Conservation (phyloP, 371 early-diverging fungal species). For the Mucor saturninus region DNA sequence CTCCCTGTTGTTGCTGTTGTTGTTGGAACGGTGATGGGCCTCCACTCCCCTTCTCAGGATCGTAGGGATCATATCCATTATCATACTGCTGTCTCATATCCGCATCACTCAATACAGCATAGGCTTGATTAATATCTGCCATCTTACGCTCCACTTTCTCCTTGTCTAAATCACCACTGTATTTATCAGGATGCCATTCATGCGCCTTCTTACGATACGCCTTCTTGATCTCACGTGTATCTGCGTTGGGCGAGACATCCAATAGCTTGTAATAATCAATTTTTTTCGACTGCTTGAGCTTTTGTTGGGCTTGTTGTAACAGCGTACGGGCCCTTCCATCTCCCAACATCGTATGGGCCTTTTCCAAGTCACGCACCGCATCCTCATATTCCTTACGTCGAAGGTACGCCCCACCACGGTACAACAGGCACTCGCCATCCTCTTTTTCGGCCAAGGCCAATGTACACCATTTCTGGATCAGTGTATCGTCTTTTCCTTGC, state of each 20-base stretch:
- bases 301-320: constrained; percentile 58
- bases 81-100: constrained; percentile 79
- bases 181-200: constrained; percentile 89
- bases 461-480: constrained; percentile 55
- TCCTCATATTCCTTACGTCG: constrained; percentile 74
- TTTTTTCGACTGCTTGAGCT: constrained; percentile 66
- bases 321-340: constrained; percentile 2
- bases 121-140: constrained; percentile 91
- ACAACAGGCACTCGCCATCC: constrained; percentile 73
- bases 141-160: constrained; percentile 87
- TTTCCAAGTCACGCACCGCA: constrained; percentile 71
- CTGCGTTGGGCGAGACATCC: constrained; percentile 77
- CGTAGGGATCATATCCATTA: constrained; percentile 95
- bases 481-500: constrained; percentile 29
- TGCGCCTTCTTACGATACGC: constrained; percentile 89
- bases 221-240: constrained; percentile 83
- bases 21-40: constrained; percentile 36
- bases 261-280: constrained; percentile 95
- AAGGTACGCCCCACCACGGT: constrained; percentile 71
- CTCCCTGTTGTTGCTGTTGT: constrained; percentile 46
- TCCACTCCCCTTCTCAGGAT: constrained; percentile 64
- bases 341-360: constrained; percentile 64
- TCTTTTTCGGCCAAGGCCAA: constrained; percentile 60
- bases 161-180: constrained; percentile 74
- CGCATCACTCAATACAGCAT: constrained; percentile 86